A percentile compares a stretch with the other conserved stretches of the same genome.
Evolutionary conservation across 2,329 filamentous ascomycete genomes (phyloP).

Genomic region (Talaromyces sp.): DNA sequence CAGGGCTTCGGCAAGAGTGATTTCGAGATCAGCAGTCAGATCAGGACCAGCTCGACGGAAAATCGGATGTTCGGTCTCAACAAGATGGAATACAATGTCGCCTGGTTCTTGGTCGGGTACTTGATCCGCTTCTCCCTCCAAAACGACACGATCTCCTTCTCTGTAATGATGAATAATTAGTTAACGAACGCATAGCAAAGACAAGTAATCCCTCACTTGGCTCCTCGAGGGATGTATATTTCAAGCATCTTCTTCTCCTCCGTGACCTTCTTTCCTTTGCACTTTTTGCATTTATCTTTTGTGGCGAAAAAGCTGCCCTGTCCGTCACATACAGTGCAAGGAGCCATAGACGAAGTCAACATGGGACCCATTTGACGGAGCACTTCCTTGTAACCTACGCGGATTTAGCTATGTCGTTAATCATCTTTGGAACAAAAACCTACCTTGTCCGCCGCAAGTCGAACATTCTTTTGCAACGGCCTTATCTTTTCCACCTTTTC

Average conservation of each 20-base stretch:
- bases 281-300: slow-evolving; percentile 98
- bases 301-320: slow-evolving; percentile 86
- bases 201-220: slow-evolving; percentile 48
- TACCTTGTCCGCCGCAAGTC: slow-evolving; percentile 74
- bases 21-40: slow-evolving; percentile 72
- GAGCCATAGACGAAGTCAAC: slow-evolving; percentile 72
- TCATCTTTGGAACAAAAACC: slow-evolving; percentile 14
- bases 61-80: slow-evolving; percentile 73
- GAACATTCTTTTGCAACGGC: slow-evolving; percentile 80
- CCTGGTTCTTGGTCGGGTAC: slow-evolving; percentile 82
- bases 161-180: slow-evolving; percentile 31
- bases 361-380: slow-evolving; percentile 83
- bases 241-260: slow-evolving; percentile 92
- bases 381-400: slow-evolving; percentile 65
- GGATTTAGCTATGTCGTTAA: background rate
- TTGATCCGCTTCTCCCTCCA: slow-evolving; percentile 94
- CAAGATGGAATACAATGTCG: slow-evolving; percentile 85
- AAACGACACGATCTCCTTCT: slow-evolving; percentile 80
- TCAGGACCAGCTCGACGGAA: slow-evolving; percentile 84
- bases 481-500: slow-evolving; percentile 85
- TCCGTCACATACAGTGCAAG: slow-evolving; percentile 80
- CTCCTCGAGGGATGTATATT: slow-evolving; percentile 89
- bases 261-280: slow-evolving; percentile 84
- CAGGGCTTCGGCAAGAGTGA: slow-evolving; percentile 79
- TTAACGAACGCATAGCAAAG: background rate